A percentile compares a stretch with the other conserved stretches of the same genome.
Evolutionary conservation across 164 flowering plant genomes (phyloP).

Genomic region (Umbilicus rupestris): DNA sequence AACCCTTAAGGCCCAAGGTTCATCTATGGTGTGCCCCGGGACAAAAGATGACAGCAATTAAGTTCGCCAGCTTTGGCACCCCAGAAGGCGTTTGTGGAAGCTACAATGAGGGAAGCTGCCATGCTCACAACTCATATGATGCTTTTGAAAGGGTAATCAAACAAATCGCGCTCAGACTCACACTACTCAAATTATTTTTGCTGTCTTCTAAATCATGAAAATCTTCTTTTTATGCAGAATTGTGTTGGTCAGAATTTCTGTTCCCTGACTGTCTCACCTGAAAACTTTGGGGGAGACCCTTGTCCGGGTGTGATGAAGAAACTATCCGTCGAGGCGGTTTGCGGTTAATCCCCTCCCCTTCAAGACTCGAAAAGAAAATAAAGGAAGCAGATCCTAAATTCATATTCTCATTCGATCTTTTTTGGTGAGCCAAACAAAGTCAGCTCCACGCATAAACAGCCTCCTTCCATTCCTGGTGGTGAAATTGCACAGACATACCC

Average conservation of each 20-base stretch:
- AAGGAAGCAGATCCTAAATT: constrained; percentile 12
- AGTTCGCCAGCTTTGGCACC: constrained; percentile 96
- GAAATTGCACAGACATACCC: constrained; percentile 49
- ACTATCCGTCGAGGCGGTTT: constrained; percentile 58
- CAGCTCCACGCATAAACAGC: constrained; percentile 11
- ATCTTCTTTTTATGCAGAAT: constrained; percentile 36
- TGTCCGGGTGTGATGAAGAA: constrained; percentile 64
- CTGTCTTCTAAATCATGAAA: neutral
- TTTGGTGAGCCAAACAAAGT: constrained; percentile 11
- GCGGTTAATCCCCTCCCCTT: constrained; percentile 20
- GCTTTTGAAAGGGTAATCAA: constrained; percentile 53
- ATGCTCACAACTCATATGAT: constrained; percentile 78
- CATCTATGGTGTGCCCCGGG: constrained; percentile 72
- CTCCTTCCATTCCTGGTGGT: constrained; percentile 22
- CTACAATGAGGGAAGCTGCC: constrained; percentile 77
- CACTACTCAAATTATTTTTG: neutral
- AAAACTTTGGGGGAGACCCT: constrained; percentile 82
- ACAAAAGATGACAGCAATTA: constrained; percentile 72
- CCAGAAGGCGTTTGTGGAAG: constrained; percentile 84
- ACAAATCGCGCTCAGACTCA: neutral
- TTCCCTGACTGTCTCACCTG: constrained; percentile 64
- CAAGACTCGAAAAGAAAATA: constrained; percentile 7
- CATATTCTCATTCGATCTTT: neutral
- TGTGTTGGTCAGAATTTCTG: constrained; percentile 82
- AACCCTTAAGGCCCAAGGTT: constrained; percentile 68